Percentiles rank a stretch among this genome's conserved stretches.
These are phyloP conservation scores for Suillus hirtellus DNA, from an alignment of 768 basidiomycete species.

Conservation along the genomic window DNA sequence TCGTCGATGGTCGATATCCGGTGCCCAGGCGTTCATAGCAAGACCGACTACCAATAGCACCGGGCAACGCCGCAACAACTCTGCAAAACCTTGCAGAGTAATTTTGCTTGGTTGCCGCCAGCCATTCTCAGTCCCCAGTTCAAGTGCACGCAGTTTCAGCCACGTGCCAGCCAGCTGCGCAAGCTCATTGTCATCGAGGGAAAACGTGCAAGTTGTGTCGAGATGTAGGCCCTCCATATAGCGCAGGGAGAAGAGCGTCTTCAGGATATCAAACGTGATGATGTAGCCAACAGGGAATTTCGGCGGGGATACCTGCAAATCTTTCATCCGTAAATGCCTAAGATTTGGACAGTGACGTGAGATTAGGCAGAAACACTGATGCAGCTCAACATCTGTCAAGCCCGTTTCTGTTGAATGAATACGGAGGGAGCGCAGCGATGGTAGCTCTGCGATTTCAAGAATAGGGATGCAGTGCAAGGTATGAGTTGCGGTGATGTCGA, in stretches of 20 bases:
- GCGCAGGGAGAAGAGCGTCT: neutral
- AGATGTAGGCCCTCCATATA: slow-evolving; percentile 4
- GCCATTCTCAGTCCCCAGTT: slow-evolving; percentile 12
- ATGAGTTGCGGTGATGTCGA: neutral
- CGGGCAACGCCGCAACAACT: slow-evolving; percentile 26
- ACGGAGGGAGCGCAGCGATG: neutral
- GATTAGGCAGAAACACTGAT: slow-evolving; percentile 1
- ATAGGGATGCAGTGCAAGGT: neutral
- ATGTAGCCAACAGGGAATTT: slow-evolving; percentile 2
- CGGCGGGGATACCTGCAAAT: neutral
- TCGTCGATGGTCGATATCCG: slow-evolving; percentile 1
- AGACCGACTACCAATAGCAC: neutral
- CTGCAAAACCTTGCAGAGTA: slow-evolving; percentile 24
- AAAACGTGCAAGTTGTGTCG: slow-evolving; percentile 10
- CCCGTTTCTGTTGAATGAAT: slow-evolving; percentile 4
- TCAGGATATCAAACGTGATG: slow-evolving; percentile 7
- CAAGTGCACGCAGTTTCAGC: slow-evolving; percentile 7
- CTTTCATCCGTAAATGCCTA: neutral
- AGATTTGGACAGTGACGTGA: slow-evolving; percentile 1
- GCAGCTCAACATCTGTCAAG: neutral
- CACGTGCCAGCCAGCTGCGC: neutral
- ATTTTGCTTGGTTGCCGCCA: slow-evolving; percentile 31
- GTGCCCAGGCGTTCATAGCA: slow-evolving; percentile 3
- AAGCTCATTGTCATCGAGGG: slow-evolving; percentile 3
- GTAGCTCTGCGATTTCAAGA: slow-evolving; percentile 2